phyloP scores from a whole-genome alignment of 2,329 filamentous ascomycete species.

The Grosmannia serpens region DNA sequence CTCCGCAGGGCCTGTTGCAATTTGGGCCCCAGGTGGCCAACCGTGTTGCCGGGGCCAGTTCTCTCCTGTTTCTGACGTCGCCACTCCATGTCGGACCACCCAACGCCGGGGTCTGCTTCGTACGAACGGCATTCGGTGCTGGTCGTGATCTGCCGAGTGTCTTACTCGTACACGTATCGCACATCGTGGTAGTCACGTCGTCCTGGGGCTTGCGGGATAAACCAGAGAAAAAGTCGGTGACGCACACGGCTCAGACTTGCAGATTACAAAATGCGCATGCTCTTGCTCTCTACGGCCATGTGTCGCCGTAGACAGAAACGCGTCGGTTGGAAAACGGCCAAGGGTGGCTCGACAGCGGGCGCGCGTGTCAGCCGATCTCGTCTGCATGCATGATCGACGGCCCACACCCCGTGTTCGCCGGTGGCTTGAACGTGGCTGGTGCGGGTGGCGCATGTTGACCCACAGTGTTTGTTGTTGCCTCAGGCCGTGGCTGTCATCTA shows the following conservation, averaged over 20 bases:
- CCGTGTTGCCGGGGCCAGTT: neutral
- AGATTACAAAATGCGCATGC: neutral
- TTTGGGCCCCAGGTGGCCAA: neutral
- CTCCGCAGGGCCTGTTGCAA: neutral
- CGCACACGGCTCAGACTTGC: neutral
- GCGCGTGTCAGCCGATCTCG: neutral
- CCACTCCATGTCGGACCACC: conserved; percentile 9
- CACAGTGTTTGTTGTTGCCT: neutral
- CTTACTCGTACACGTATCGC: neutral
- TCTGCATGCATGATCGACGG: neutral
- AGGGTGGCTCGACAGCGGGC: neutral
- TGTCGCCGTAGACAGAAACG: neutral
- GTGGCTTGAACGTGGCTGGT: neutral
- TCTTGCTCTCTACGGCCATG: neutral
- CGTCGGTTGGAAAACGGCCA: neutral
- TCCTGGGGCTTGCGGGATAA: neutral
- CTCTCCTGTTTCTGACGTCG: conserved; percentile 1
- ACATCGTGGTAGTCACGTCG: neutral
- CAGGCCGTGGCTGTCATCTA: neutral
- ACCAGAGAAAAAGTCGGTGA: neutral
- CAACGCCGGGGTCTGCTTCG: neutral
- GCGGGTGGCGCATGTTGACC: neutral
- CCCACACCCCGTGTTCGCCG: neutral
- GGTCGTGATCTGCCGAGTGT: no score
- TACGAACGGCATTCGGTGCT: no score